Conservation (phyloP, 306 rosid species). For the Parietaria judaica region DNA sequence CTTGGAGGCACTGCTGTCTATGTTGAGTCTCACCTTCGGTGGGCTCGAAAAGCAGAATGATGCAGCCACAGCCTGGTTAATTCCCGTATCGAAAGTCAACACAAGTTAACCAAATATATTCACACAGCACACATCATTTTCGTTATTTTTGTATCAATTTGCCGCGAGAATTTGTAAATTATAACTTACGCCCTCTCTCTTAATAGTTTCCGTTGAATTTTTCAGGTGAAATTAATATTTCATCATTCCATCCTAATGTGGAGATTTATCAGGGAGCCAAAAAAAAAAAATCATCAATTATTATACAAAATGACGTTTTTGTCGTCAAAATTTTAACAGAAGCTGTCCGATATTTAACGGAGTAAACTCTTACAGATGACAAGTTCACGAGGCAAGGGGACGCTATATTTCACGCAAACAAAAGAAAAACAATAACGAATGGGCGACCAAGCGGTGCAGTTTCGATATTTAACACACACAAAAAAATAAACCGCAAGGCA, state of each 20-base stretch:
- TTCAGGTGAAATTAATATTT: too few species aligned
- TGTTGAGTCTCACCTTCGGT: conserved; percentile 67
- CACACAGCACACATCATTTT: background rate
- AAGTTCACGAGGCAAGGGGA: too few species aligned
- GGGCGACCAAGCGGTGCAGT: too few species aligned
- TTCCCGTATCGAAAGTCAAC: background rate
- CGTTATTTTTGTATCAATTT: too few species aligned
- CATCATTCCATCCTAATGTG: background rate
- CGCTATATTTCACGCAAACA: too few species aligned
- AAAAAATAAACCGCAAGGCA: too few species aligned
- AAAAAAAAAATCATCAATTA: background rate
- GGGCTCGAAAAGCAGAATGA: conserved; percentile 89
- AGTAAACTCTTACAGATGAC: too few species aligned
- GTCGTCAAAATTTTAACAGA: too few species aligned
- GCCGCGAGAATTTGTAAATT: background rate
- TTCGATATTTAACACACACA: too few species aligned
- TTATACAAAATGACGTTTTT: too few species aligned
- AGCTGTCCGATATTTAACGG: too few species aligned
- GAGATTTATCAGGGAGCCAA: background rate
- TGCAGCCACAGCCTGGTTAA: conserved; percentile 65
- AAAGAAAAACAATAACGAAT: too few species aligned
- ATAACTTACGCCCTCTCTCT: background rate
- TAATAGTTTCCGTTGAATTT: background rate
- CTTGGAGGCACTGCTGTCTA: conserved; percentile 79
- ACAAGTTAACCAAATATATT: background rate